Percentiles rank a stretch among this genome's conserved stretches.
Evolutionary conservation across 768 basidiomycete species (phyloP).

Genomic region (Floccularia luteovirens): DNA sequence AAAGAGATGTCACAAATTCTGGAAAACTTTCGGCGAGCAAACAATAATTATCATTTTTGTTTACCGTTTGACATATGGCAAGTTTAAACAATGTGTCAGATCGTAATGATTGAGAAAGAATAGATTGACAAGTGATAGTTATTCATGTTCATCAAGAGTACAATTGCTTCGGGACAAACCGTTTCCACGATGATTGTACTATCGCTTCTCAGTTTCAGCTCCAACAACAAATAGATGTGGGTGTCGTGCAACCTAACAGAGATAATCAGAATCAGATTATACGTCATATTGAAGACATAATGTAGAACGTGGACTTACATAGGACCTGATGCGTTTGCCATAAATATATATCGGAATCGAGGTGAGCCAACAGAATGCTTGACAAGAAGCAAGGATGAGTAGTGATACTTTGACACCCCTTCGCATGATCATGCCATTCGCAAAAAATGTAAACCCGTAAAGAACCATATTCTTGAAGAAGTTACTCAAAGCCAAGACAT

Average conservation of each 20-base stretch:
- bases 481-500: constrained; percentile 32
- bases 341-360: constrained; percentile 35
- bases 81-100: too few relatives aligned
- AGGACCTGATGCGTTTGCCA: constrained; percentile 33
- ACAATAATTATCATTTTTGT: constrained; percentile 40
- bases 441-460: constrained; percentile 37
- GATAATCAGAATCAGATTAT: background rate
- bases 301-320: constrained; percentile 20
- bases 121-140: constrained; percentile 2
- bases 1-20: constrained; percentile 22
- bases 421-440: constrained; percentile 28
- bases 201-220: constrained; percentile 6
- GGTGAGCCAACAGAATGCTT: constrained; percentile 31
- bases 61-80: constrained; percentile 41
- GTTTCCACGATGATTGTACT: background rate
- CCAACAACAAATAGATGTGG: constrained; percentile 14
- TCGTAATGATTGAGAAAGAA: constrained; percentile 19
- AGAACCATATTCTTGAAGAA: constrained; percentile 37
- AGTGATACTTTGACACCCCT: constrained; percentile 31
- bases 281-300: background rate
- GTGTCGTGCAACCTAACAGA: constrained; percentile 16
- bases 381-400: constrained; percentile 29
- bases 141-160: background rate
- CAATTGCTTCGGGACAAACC: background rate
- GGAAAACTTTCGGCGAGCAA: constrained; percentile 26